phyloP scores from a whole-genome alignment of 805 yeast genomes.

The Saccharomycopsis sp. region DNA sequence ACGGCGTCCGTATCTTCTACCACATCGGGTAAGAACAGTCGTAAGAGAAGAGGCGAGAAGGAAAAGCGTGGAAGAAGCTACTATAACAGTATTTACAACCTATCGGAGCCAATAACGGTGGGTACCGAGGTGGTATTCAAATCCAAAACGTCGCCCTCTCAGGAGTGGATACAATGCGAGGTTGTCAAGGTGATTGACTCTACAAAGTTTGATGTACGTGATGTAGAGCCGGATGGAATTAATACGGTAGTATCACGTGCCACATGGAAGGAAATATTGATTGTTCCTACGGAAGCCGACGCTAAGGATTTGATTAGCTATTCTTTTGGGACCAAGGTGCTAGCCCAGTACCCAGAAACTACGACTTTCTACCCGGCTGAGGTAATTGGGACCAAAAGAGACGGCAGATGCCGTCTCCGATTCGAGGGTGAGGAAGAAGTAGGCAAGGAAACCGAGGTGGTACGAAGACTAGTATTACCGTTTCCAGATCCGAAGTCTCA shows the following conservation, averaged over 20 bases:
- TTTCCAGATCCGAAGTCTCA: conserved; percentile 37
- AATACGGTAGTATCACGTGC: conserved; percentile 81
- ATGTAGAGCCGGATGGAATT: conserved; percentile 95
- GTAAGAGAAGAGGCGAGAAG: conserved; percentile 27
- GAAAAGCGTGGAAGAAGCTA: conserved; percentile 38
- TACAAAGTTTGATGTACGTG: conserved; percentile 76
- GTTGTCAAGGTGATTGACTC: conserved; percentile 60
- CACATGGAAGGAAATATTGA: conserved; percentile 67
- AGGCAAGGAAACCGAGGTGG: conserved; percentile 91
- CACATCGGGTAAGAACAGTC: conserved; percentile 16
- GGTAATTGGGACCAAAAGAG: conserved; percentile 69
- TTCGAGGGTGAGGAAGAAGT: conserved; percentile 98
- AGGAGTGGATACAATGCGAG: conserved; percentile 95
- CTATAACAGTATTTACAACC: conserved; percentile 50
- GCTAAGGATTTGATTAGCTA: conserved; percentile 41
- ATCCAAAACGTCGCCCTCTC: conserved; percentile 55
- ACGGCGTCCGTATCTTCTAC: conserved; percentile 15
- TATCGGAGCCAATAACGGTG: conserved; percentile 47
- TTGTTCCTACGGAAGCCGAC: conserved; percentile 54
- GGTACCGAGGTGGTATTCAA: conserved; percentile 89
- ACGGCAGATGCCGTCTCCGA: conserved; percentile 68
- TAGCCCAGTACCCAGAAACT: conserved; percentile 95
- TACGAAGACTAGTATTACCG: conserved; percentile 74
- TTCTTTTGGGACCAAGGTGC: conserved; percentile 72
- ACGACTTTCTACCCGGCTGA: conserved; percentile 95